Percentiles rank a stretch among this genome's conserved stretches.
Evolutionary conservation across 2,329 filamentous ascomycete genomes (phyloP).

Genomic region (Diplodia seriata): DNA sequence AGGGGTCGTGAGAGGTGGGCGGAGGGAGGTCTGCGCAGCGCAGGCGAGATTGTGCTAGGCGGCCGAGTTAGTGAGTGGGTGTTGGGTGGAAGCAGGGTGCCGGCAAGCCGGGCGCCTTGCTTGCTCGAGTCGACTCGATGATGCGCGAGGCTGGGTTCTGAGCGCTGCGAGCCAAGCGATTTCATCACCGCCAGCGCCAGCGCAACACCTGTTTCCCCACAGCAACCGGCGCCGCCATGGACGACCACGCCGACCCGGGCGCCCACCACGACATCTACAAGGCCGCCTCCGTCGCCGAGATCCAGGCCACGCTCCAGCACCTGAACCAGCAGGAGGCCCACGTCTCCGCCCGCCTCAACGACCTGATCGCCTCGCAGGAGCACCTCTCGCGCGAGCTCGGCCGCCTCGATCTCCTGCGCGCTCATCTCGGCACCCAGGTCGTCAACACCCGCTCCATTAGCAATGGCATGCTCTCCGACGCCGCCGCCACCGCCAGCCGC

Average conservation of each 20-base stretch:
- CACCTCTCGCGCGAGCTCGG: conserved; percentile 86
- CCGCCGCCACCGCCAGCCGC: conserved; percentile 82
- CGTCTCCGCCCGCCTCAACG: conserved; percentile 76
- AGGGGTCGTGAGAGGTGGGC: conserved; percentile 18
- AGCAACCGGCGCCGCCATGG: conserved; percentile 29
- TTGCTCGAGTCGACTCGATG: background rate
- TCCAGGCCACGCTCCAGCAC: conserved; percentile 76
- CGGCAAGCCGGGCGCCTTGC: conserved; percentile 20
- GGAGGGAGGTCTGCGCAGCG: background rate
- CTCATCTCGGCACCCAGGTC: conserved; percentile 84
- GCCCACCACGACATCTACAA: conserved; percentile 57
- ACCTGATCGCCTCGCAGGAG: conserved; percentile 80
- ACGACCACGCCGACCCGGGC: conserved; percentile 20
- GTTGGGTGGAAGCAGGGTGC: conserved; percentile 3
- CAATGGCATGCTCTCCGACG: conserved; percentile 87
- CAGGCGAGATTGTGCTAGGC: conserved; percentile 16
- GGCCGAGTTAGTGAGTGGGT: background rate
- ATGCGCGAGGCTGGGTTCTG: conserved; percentile 4
- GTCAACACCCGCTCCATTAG: conserved; percentile 82
- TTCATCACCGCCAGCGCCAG: conserved; percentile 15
- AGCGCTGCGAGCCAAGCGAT: background rate
- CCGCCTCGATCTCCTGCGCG: conserved; percentile 86
- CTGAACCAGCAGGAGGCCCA: conserved; percentile 78
- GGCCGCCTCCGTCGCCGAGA: conserved; percentile 77
- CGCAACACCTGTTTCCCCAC: conserved; percentile 26